Evolutionary conservation across 2,329 filamentous ascomycete genomes (phyloP).

Genomic region (Epicoccum nigrum): DNA sequence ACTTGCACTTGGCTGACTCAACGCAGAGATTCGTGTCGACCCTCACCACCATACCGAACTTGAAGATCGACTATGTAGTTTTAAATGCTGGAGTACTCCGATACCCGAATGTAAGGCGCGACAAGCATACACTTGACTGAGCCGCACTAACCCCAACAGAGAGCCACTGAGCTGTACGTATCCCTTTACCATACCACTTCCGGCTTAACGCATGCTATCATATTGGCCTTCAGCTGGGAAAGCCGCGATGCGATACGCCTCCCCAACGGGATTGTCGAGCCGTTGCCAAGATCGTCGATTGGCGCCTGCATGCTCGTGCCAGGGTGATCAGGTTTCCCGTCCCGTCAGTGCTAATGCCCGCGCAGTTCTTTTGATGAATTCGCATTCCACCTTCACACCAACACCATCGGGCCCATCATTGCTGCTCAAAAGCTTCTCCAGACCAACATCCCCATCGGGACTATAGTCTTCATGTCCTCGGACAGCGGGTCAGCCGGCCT

Average conservation of each 20-base stretch:
- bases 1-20: conserved; percentile 9
- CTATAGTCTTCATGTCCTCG: conserved; percentile 62
- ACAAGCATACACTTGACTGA: conserved; percentile 10
- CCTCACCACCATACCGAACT: conserved; percentile 48
- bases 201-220: conserved; percentile 29
- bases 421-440: conserved; percentile 60
- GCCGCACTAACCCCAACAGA: conserved; percentile 47
- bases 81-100: conserved; percentile 62
- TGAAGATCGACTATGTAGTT: conserved; percentile 61
- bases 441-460: conserved; percentile 55
- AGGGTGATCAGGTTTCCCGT: too few relatives aligned
- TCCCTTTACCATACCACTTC: conserved; percentile 28
- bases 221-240: conserved; percentile 15
- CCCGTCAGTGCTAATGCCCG: conserved; percentile 2
- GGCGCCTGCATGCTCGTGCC: neutral
- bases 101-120: conserved; percentile 60
- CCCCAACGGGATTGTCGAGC: neutral
- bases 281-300: conserved; percentile 1
- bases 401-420: conserved; percentile 65
- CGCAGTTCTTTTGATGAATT: conserved; percentile 60
- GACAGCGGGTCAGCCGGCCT: conserved; percentile 60
- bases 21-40: conserved; percentile 52
- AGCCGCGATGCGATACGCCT: neutral
- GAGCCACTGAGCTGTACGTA: conserved; percentile 58
- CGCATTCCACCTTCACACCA: conserved; percentile 62